These are phyloP conservation scores for Scleroderma bovista DNA, from an alignment of 768 basidiomycete genomes.

Conservation along the genomic window DNA sequence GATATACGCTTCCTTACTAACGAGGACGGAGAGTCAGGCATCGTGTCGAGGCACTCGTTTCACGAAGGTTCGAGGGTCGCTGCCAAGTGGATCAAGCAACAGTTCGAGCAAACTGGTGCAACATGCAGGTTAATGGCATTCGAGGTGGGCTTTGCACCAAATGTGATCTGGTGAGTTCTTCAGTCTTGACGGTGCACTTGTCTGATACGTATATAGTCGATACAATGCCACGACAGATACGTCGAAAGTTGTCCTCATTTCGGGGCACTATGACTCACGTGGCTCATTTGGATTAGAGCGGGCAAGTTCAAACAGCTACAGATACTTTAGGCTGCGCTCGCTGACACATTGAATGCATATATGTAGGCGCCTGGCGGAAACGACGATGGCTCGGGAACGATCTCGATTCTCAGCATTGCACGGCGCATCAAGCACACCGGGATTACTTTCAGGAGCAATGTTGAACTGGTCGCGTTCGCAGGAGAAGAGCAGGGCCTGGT, in stretches of 20 bases:
- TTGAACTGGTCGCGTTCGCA: slow-evolving; percentile 79
- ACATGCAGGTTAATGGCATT: slow-evolving; percentile 64
- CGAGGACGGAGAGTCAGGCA: slow-evolving; percentile 67
- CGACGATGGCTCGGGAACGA: slow-evolving; percentile 61
- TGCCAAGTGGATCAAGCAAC: slow-evolving; percentile 59
- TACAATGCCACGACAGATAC: slow-evolving; percentile 53
- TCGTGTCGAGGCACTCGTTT: slow-evolving; percentile 82
- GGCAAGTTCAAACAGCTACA: slow-evolving; percentile 12
- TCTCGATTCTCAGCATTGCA: slow-evolving; percentile 76
- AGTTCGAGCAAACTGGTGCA: slow-evolving; percentile 73
- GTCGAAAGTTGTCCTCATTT: slow-evolving; percentile 64
- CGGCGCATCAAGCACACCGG: slow-evolving; percentile 61
- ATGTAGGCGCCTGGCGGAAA: slow-evolving; percentile 51
- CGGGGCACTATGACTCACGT: slow-evolving; percentile 88
- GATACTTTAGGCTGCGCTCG: neutral
- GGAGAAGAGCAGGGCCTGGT: slow-evolving; percentile 89
- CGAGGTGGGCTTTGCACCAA: slow-evolving; percentile 72
- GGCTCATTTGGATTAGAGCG: slow-evolving; percentile 80
- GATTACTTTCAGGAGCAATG: slow-evolving; percentile 67
- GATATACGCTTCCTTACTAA: slow-evolving; percentile 84
- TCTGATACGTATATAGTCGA: slow-evolving; percentile 35
- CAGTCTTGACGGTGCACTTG: too few species aligned
- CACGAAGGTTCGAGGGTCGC: slow-evolving; percentile 55
- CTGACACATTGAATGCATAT: too few species aligned
- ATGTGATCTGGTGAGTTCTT: slow-evolving; percentile 92